A percentile compares a stretch with the other conserved stretches of the same genome.
Conservation (phyloP, 805 yeast genomes). For the Candida sphagnicola region DNA sequence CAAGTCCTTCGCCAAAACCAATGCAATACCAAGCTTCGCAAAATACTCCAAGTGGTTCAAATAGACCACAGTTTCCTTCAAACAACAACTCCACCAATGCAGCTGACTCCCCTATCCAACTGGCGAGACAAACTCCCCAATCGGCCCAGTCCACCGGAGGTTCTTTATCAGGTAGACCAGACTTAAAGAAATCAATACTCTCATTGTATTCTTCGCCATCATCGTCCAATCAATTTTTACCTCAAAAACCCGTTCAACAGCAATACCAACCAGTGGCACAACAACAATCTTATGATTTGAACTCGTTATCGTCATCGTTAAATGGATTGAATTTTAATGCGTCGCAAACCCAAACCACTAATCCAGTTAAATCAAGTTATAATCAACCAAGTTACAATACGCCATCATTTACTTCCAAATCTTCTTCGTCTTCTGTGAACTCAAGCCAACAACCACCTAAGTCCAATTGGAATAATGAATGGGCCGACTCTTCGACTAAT, state of each 20-base stretch:
- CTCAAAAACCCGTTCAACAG: slow-evolving; percentile 15
- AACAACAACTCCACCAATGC: slow-evolving; percentile 8
- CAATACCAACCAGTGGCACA: slow-evolving; percentile 3
- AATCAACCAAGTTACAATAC: slow-evolving; percentile 3
- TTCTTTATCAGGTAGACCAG: slow-evolving; percentile 54
- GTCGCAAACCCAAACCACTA: slow-evolving; percentile 1
- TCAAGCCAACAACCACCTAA: slow-evolving; percentile 5
- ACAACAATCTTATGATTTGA: slow-evolving; percentile 2
- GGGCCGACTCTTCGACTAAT: slow-evolving; percentile 22
- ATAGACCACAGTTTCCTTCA: slow-evolving; percentile 6
- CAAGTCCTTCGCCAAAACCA: slow-evolving; percentile 16
- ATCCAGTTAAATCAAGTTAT: slow-evolving; percentile 2
- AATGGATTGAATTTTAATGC: slow-evolving; percentile 18
- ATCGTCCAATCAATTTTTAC: slow-evolving; percentile 42
- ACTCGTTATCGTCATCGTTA: slow-evolving; percentile 19
- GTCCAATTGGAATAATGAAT: slow-evolving; percentile 28
- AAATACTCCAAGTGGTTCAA: slow-evolving; percentile 1
- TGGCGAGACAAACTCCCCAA: slow-evolving; percentile 11
- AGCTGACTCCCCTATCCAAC: slow-evolving; percentile 5
- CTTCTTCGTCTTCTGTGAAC: slow-evolving; percentile 3
- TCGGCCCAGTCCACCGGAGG: slow-evolving; percentile 37
- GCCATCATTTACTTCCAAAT: slow-evolving; percentile 8
- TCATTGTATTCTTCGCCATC: slow-evolving; percentile 71
- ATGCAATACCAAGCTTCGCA: slow-evolving; percentile 4
- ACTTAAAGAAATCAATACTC: slow-evolving; percentile 85